A percentile compares a stretch with the other conserved stretches of the same genome.
Conservation (phyloP, 768 basidiomycete genomes). For the Macrolepiota albuminosa region DNA sequence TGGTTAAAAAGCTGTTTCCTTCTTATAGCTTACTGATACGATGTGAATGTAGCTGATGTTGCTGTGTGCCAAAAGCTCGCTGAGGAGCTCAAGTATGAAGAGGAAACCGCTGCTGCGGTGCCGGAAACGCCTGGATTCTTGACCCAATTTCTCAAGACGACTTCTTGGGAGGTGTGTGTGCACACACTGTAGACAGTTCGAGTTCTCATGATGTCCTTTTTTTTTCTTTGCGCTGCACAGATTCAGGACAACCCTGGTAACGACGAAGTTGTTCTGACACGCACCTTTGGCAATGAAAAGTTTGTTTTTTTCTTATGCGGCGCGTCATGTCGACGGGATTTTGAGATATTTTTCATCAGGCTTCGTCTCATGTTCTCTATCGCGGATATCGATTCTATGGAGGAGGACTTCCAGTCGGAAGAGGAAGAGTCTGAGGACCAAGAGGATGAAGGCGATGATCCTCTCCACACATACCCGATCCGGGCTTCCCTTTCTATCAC, state of each 20-base stretch:
- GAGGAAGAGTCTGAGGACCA: conserved; percentile 22
- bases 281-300: conserved; percentile 90
- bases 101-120: conserved; percentile 42
- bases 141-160: conserved; percentile 64
- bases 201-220: too few species aligned
- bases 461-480: conserved; percentile 55
- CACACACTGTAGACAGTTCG: background rate
- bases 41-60: conserved; percentile 53
- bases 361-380: conserved; percentile 92
- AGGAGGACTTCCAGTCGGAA: conserved; percentile 26
- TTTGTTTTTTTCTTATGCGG: conserved; percentile 37
- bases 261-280: conserved; percentile 79
- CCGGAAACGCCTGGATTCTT: conserved; percentile 66
- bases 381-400: conserved; percentile 66
- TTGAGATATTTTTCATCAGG: conserved; percentile 33
- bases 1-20: background rate
- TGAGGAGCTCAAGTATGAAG: conserved; percentile 86
- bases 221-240: conserved; percentile 26
- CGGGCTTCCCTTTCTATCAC: conserved; percentile 80
- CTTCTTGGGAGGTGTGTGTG: conserved; percentile 70
- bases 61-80: conserved; percentile 68
- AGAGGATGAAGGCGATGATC: conserved; percentile 19
- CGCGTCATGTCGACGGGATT: background rate
- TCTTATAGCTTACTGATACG: background rate
- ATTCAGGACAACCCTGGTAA: conserved; percentile 65